Evolutionary conservation across 2,329 filamentous ascomycete genomes (phyloP), one percentile per base, ranked within the genome.

Genomic region (Aspergillus sp.): DNA sequence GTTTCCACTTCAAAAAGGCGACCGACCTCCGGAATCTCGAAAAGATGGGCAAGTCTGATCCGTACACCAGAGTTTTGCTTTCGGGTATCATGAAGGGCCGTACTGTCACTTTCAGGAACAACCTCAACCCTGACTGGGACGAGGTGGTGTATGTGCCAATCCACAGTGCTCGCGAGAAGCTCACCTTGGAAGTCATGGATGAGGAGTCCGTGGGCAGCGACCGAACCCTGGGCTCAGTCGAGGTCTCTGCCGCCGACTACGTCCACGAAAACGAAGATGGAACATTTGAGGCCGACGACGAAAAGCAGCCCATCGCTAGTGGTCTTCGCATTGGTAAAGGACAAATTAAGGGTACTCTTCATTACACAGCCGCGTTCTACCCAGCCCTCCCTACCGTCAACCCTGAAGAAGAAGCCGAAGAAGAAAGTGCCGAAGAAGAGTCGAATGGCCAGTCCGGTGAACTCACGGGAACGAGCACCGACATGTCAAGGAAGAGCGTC

Each of bases 81-180:
- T 95, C 90, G 38, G 91, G 93, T 37, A 83, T 97, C 44, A 86
- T 93, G 62, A 95, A 91, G 66, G 90, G 81, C 7, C 83, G 90
- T 45, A 97, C 93, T 2, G 93, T 98, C 40, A 97, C 91, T 0
- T 95, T 93, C 74, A 84, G 89, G 63, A 98, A 95, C 69, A 94
- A 96, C 49, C 81, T 98, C 45, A 89, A 95, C 62, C 93, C 93
- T 2, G 86, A 93, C 42, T 98, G 88, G 84, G 90, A 98, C 59
- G 93, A 98, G 68, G 83, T 98, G 26, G 79, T 96, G 19, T 98
- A 98, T 61, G 78, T 98, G 1, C 91, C 94, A 1, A 79, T 98
- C 45, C 91, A 96, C 64, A 90, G 85, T 6, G 59, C 79, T 10
- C 85, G 88, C 29, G 93, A 98, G 64, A 89, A 86, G 59, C 74